These are phyloP conservation scores for Firmiana major DNA, from an alignment of 345 rosid species.

Conservation along the genomic window DNA sequence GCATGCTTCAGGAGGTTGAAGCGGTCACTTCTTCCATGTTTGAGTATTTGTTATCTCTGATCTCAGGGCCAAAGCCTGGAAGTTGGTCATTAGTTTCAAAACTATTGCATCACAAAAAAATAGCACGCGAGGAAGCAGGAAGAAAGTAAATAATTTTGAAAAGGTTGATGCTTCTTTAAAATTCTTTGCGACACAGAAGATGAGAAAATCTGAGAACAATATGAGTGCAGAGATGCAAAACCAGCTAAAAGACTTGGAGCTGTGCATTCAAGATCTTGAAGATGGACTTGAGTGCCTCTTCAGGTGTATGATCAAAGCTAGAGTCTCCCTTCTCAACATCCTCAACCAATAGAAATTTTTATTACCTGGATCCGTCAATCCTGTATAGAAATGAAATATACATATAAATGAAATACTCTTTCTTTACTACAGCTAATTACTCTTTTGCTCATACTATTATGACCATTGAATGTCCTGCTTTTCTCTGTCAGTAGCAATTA, in stretches of 20 bases:
- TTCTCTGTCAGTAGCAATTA: not conserved
- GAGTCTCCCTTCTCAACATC: constrained; percentile 33
- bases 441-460: not conserved
- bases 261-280: constrained; percentile 33
- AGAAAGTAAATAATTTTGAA: constrained; percentile 18
- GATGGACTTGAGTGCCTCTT: constrained; percentile 28
- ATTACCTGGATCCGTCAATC: not conserved
- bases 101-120: constrained; percentile 19
- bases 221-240: constrained; percentile 2
- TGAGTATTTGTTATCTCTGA: constrained; percentile 20
- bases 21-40: constrained; percentile 13
- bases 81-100: constrained; percentile 25
- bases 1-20: constrained; percentile 21
- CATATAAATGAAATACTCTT: not conserved
- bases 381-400: not conserved
- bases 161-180: constrained; percentile 20
- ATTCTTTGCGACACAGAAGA: not conserved
- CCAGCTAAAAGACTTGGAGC: constrained; percentile 19
- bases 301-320: constrained; percentile 29
- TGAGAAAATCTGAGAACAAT: constrained; percentile 6
- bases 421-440: not conserved
- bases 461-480: not conserved
- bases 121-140: constrained; percentile 14
- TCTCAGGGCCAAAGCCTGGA: constrained; percentile 13
- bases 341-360: not conserved